Percentiles rank a stretch among this genome's conserved stretches.
Evolutionary conservation across 495 filamentous ascomycete species (phyloP).

Genomic region (Ramalina intermedia): DNA sequence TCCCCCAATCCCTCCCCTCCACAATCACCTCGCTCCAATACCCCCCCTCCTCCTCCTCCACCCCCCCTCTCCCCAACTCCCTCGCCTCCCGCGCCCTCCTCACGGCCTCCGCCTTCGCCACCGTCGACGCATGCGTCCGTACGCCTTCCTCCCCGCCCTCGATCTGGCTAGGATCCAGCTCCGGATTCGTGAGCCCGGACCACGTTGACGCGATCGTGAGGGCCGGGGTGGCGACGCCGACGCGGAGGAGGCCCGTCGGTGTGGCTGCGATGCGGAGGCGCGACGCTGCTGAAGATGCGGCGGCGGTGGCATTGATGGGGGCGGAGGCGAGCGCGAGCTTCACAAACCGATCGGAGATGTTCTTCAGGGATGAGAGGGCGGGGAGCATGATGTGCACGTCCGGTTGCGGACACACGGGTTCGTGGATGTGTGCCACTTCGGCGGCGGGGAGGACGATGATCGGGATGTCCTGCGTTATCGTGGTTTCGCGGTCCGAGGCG

Average conservation of each 20-base stretch:
- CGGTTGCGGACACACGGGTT: constrained; percentile 78
- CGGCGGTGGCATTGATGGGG: constrained; percentile 5
- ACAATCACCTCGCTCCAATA: constrained; percentile 68
- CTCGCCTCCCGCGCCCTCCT: constrained; percentile 41
- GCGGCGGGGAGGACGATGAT: constrained; percentile 69
- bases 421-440: constrained; percentile 71
- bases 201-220: constrained; percentile 71
- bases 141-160: constrained; percentile 45
- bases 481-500: constrained; percentile 55
- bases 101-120: constrained; percentile 46
- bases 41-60: constrained; percentile 43
- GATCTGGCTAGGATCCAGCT: constrained; percentile 61
- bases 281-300: constrained; percentile 31
- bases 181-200: constrained; percentile 69
- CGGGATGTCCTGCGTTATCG: constrained; percentile 94
- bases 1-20: constrained; percentile 45
- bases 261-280: constrained; percentile 75
- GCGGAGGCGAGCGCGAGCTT: constrained; percentile 37
- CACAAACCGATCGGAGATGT: constrained; percentile 86
- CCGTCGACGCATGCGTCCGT: constrained; percentile 57
- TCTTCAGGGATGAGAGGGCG: constrained; percentile 67
- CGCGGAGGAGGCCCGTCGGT: constrained; percentile 70
- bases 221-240: constrained; percentile 63
- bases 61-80: constrained; percentile 77
- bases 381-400: constrained; percentile 90